phyloP scores from a whole-genome alignment of 495 filamentous ascomycete genomes.

The Talaromyces trachyspermus region DNA sequence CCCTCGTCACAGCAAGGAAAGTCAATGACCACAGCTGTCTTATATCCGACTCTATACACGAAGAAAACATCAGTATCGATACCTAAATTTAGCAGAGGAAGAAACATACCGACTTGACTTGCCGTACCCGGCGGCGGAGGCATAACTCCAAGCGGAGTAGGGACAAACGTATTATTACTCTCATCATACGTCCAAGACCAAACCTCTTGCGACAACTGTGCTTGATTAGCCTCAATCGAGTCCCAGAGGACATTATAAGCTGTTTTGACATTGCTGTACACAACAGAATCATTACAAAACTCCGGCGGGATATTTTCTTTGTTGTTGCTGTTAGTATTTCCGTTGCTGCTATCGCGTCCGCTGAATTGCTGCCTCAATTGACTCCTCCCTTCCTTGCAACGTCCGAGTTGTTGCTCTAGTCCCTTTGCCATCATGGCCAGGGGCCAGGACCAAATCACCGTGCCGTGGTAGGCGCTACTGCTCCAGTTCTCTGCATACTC shows the following conservation, averaged over 20 bases:
- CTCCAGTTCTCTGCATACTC: conserved; percentile 47
- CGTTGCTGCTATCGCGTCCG: too few species aligned
- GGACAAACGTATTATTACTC: conserved; percentile 33
- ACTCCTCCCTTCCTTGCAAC: conserved; percentile 36
- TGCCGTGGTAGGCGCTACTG: conserved; percentile 54
- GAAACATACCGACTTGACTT: conserved; percentile 23
- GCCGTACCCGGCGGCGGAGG: conserved; percentile 42
- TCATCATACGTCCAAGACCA: conserved; percentile 55
- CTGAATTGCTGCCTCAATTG: too few species aligned
- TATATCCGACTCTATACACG: conserved; percentile 9
- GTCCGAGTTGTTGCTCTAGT: conserved; percentile 38
- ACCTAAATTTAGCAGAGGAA: neutral
- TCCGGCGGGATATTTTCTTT: conserved; percentile 14
- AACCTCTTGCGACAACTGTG: conserved; percentile 49
- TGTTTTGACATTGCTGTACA: conserved; percentile 41
- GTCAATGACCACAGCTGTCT: conserved; percentile 11
- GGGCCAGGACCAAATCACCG: conserved; percentile 60
- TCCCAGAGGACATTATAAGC: conserved; percentile 58
- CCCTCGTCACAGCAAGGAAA: conserved; percentile 9
- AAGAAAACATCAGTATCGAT: neutral
- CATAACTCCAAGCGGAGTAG: conserved; percentile 44
- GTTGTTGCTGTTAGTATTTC: too few species aligned
- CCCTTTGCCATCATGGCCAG: conserved; percentile 59
- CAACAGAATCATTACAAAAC: conserved; percentile 41
- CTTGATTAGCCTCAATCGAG: conserved; percentile 46